Evolutionary conservation across 345 rosid genomes (phyloP).

Genomic region (Angophora floribunda): DNA sequence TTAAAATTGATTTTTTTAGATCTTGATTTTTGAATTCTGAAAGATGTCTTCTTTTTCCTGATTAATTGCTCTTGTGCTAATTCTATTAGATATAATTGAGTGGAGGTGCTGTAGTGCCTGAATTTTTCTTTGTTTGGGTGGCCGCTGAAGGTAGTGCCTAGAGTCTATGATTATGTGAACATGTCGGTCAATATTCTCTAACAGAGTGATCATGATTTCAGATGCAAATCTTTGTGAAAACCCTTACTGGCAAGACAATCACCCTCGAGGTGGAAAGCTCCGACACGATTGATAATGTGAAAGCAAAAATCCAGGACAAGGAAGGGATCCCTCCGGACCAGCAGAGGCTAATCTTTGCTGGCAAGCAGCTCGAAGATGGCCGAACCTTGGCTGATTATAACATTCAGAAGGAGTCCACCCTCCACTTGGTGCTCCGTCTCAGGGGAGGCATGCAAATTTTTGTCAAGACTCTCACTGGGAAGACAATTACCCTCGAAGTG

Average conservation of each 20-base stretch:
- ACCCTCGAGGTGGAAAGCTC: background rate
- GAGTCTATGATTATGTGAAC: background rate
- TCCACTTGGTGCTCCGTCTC: background rate
- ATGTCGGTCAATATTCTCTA: background rate
- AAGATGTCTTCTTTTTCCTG: background rate
- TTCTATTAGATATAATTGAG: background rate
- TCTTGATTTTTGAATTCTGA: background rate
- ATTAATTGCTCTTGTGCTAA: background rate
- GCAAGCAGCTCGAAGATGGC: background rate
- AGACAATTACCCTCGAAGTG: constrained; percentile 6
- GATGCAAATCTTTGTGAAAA: background rate
- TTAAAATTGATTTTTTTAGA: background rate
- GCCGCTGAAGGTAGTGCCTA: background rate
- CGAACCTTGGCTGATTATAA: background rate
- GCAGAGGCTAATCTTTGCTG: background rate
- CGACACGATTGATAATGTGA: background rate
- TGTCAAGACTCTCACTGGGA: constrained; percentile 4
- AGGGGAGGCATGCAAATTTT: constrained; percentile 2
- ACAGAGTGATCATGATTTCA: background rate
- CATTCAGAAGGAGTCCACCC: constrained; percentile 1
- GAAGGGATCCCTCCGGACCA: background rate
- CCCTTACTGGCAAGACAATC: background rate
- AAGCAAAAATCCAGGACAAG: background rate
- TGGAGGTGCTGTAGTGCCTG: background rate
- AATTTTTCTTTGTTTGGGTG: background rate